Base-by-base conservation (phyloP, 345 rosid species). In the Gossypium mustelinum region DNA sequence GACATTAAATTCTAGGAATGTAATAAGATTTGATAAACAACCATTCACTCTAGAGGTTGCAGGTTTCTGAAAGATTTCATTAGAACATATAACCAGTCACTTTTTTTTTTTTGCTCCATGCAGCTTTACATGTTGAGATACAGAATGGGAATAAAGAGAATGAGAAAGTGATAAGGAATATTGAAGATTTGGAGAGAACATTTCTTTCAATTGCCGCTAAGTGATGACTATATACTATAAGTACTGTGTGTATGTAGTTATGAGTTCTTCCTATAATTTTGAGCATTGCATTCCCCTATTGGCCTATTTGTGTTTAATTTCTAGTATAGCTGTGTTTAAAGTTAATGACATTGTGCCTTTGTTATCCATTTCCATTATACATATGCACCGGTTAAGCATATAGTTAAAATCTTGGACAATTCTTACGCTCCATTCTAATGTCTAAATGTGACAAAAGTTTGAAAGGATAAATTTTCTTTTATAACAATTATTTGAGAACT, bases 81-180 rank as follows among this genome's bases (percentile, higher is more conserved):
- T 24, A 51, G 61, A 60, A 22, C 51, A 50, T 56, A 51, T 73
- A 34, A 18, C 43, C 45, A 52, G 17, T 20, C 17, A 27, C 24
- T 11, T 56, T 4, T 5, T 4, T 20, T 45, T 72, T 67, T 24
- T 68, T 72, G 55, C 74, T 60, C 29, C 66, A 58, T 79, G 81
- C 82, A 86, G 87, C 82, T 73, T 65, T 86, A 69, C 44, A 56
- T 59, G 82, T 13, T 62, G 86, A 81, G 81, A 76, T 81, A 76
- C 79, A 76, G 68, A 78, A 29, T 65, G 69, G 51, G 79, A 80
- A 74, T 55, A 60, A 43, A 60, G 81, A 82, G 82, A 86, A 84
- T 57, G 81, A 86, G 75, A 75, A 76, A 58, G 11, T 82, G 70
- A 72, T 82, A 22, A 68, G 73, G 78, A 83, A 81, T 22, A 84